Evolutionary conservation across 1,284 basidiomycete genomes (phyloP), one percentile per base, ranked within the genome.

Genomic region (Rhodotorula sp.): DNA sequence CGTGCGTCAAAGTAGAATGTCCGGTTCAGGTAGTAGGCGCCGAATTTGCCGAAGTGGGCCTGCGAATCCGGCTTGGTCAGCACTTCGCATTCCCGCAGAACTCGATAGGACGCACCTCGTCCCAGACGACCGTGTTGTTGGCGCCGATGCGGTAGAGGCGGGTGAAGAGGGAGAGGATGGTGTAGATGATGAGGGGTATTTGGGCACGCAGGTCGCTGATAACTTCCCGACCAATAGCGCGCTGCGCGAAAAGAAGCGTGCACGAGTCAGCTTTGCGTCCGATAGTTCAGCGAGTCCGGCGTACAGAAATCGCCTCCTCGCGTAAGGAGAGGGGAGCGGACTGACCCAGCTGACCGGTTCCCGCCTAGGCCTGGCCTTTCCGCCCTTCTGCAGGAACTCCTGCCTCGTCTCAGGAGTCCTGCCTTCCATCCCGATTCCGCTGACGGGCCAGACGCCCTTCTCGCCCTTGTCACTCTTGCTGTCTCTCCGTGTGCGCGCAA

Each of bases 1-100:
- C 69, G 51, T 30, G 96, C 94, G 79, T 93, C 91, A 79, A 93
- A 93, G 83, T 95, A 96, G 83, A 95, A 96, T 78, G 92, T 90
- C 78, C 92, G 90, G 80, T 94, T 93, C 79, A 99, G 81, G 81
- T 99, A 99, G 81, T 96, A 90, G n/a, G 92, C 92, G 65, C 92
- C 93, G 81, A 96, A 96, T 82, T 96, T 96, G 76, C 94, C 93
- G 81, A 96, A 96, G 81, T 96, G 93, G n/a, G 93, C 93, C 83
- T 83, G 68, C 1, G 22, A 13, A 24, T 3, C 11, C 51, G 34
- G 26, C n/a, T 2, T 9, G 20, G 30, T 34, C 18, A 11, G 4
- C 31, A 28, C 34, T 20, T 18, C 28, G 31, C 22, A 47, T n/a
- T 26, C 18, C 2, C n/a, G 7, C 7, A 11, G 6, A 8, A 10